Base-by-base conservation (phyloP, 208 protist species). In the Crithidia brevicula region DNA sequence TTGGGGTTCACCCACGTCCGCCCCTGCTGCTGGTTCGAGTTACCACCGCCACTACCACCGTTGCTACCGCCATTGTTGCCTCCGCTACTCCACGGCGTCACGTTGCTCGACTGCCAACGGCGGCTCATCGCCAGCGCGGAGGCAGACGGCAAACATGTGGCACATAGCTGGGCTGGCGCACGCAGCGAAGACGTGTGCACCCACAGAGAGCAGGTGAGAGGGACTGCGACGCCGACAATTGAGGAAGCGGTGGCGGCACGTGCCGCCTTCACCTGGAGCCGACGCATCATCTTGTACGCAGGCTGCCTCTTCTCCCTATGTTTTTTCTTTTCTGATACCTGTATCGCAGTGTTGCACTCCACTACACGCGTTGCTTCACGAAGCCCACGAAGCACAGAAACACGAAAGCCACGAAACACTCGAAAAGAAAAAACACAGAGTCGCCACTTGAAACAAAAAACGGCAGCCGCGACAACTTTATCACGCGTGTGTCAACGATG, bases 1-100 rank as follows among this genome's bases (percentile, higher is more conserved):
- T 92, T 87, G 8, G 91, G 91, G 76, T 96, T 94, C 60, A 96
- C 91, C 86, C 86, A 96, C 34, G 82, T 78, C 8, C 86, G 77
- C 18, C 91, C 88, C 70, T 92, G 80, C 67, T 92, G 85, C 69
- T 85, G 72, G 62, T 61, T 74, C n/a, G n/a, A n/a, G 40, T 66
- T 54, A 54, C 56, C 60, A n/a, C 70, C 62, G 57, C 47, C 40
- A 38, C 40, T 28, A 31, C 68, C 58, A 53, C 54, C 50, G 54
- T 33, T 51, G 47, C 18, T 47, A 40, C 62, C 42, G 59, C 49
- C 49, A 40, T 18, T 38, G 51, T 66, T 53, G 61, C 68, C 47
- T 56, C 68, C 63, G 64, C 57, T 57, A 18, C 61, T 80, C 77
- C 82, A 93, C 59, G 88, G 88, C 16, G 88, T 72, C 1, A 93